These are phyloP conservation scores for Aspergillus baeticus DNA, from an alignment of 495 filamentous ascomycete genomes.

Conservation along the genomic window DNA sequence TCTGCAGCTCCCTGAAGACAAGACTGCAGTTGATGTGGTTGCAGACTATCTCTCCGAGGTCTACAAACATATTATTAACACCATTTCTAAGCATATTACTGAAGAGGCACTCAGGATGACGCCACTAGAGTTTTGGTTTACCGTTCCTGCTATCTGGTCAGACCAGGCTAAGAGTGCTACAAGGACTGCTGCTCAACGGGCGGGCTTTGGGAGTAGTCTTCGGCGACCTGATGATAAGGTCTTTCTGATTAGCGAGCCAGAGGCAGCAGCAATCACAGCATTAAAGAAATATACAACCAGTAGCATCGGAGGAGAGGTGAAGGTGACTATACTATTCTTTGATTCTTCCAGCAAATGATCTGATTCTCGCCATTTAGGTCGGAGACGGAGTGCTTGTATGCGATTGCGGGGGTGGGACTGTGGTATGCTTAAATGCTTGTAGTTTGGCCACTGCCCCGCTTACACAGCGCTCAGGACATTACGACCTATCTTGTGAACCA, in stretches of 20 bases:
- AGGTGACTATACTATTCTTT: neutral
- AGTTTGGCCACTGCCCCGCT: too few species aligned
- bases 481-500: slow-evolving; percentile 31
- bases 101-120: slow-evolving; percentile 11
- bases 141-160: slow-evolving; percentile 25
- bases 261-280: slow-evolving; percentile 40
- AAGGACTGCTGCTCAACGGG: slow-evolving; percentile 37
- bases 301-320: neutral
- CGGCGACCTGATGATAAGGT: slow-evolving; percentile 22
- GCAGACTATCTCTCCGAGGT: slow-evolving; percentile 44
- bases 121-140: slow-evolving; percentile 23
- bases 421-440: slow-evolving; percentile 26
- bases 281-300: slow-evolving; percentile 2
- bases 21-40: slow-evolving; percentile 32
- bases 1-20: slow-evolving; percentile 10
- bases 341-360: neutral
- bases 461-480: too few species aligned
- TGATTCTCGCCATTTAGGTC: slow-evolving; percentile 2
- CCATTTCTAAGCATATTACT: slow-evolving; percentile 6
- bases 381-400: slow-evolving; percentile 23
- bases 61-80: slow-evolving; percentile 38
- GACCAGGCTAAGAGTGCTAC: slow-evolving; percentile 16
- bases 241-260: slow-evolving; percentile 55
- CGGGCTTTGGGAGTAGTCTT: slow-evolving; percentile 42
- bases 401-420: slow-evolving; percentile 41